Percentiles rank a stretch among this genome's conserved stretches.
These are phyloP conservation scores for Lactarius tabidus DNA, from an alignment of 768 basidiomycete species.

Conservation along the genomic window DNA sequence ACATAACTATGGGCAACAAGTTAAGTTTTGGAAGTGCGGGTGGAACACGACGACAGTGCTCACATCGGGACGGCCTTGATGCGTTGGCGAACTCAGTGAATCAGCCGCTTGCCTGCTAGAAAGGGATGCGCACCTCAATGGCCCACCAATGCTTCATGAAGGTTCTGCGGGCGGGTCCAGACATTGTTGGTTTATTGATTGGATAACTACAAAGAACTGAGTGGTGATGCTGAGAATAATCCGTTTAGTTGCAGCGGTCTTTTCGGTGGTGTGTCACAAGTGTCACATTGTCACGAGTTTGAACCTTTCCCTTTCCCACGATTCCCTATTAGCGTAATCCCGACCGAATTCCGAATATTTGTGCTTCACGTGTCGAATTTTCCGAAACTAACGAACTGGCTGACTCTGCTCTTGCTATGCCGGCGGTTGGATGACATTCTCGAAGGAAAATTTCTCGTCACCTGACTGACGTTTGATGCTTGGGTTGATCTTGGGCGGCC, in stretches of 20 bases:
- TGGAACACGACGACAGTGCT: neutral
- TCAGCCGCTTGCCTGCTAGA: neutral
- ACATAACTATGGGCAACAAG: slow-evolving; percentile 36
- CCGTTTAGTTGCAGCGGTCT: neutral
- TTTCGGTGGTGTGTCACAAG: slow-evolving; percentile 1
- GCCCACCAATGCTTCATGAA: slow-evolving; percentile 27
- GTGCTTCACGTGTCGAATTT: neutral
- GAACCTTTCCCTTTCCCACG: slow-evolving; percentile 8
- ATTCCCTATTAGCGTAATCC: neutral
- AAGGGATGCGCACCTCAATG: slow-evolving; percentile 22
- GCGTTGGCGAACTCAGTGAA: neutral
- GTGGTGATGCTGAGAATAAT: slow-evolving; percentile 1
- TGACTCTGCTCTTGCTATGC: neutral
- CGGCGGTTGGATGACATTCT: neutral
- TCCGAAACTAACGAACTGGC: neutral
- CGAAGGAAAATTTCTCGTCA: neutral
- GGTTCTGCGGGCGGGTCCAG: slow-evolving; percentile 13
- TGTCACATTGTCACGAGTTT: neutral
- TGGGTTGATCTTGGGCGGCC: neutral
- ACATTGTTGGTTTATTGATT: slow-evolving; percentile 1
- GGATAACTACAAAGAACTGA: slow-evolving; percentile 3
- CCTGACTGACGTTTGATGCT: neutral
- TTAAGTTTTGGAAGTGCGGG: neutral
- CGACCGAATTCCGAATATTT: neutral
- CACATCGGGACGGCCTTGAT: slow-evolving; percentile 26